Base-by-base conservation (phyloP, 257 asterid species). In the Solanum tarijense region DNA sequence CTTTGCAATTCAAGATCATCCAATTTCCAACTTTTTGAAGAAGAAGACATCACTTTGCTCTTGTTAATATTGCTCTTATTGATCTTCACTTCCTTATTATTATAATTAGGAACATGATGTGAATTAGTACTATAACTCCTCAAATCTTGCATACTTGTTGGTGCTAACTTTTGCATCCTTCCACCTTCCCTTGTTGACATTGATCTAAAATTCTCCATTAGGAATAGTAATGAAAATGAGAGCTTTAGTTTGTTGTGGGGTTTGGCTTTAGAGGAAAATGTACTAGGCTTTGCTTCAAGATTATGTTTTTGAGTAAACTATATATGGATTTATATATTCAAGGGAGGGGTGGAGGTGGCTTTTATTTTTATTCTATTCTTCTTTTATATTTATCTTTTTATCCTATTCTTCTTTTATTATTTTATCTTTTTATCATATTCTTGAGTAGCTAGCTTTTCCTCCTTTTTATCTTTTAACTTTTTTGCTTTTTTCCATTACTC, bases 1-100 rank as follows among this genome's bases (percentile, higher is more conserved):
- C 98, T 94, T 88, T 92, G 98, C 89, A 94, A 85, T 32, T 96
- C 98, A 55, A 94, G 94, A 86, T 95, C 96, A 86, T 68, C 89
- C n/a, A 94, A 89, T 35, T 90, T 92, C 95, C 95, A 92, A 20
- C 52, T 91, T 86, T 90, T 93, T 23, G 91, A 69, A 81, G 89
- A 86, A 39, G 83, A 29, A 1, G 92, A 89, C 39, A 89, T 87
- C 18, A 87, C 88, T 11, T 89, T 92, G 91, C 91, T 94, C 91
- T 91, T 92, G 58, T 79, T 79, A 62, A 62, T n/a, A 43, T 43
- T 79, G 55, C 71, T 88, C 87, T 92, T 92, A 90, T 94, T 94
- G 76, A 92, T 90, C 86, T 88, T 94, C 87, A 60, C 83, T 31
- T 91, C 93, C 82, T 89, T 91, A 9, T 72, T 52, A 46, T 79